phyloP scores from a whole-genome alignment of 148 eudicot genomes.

The Amaranthus palmeri region DNA sequence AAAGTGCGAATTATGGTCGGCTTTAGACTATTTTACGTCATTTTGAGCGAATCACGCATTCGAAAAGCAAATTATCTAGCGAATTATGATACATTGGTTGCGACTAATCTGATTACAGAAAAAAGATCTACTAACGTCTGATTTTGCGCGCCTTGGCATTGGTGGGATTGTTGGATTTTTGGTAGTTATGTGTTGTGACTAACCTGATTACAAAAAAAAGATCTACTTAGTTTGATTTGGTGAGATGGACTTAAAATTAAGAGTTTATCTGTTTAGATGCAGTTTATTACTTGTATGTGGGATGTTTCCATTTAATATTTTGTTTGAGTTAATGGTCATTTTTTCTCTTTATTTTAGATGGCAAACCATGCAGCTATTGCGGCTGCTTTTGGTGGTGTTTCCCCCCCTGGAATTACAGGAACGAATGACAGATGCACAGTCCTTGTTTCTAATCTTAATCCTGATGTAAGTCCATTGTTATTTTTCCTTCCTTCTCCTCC shows the following conservation, averaged over 20 bases:
- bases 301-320: neutral
- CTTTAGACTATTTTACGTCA: too few species aligned
- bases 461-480: conserved; percentile 50
- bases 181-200: neutral
- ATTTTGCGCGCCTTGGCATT: neutral
- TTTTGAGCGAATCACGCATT: too few species aligned
- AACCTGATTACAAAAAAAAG: neutral
- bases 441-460: conserved; percentile 73
- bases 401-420: conserved; percentile 90
- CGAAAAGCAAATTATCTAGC: too few species aligned
- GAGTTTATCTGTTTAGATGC: neutral
- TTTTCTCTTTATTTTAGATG: conserved; percentile 39
- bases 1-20: too few species aligned
- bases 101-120: too few species aligned
- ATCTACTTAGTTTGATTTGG: neutral
- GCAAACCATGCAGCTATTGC: conserved; percentile 77
- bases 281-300: neutral
- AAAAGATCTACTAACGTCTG: neutral
- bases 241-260: neutral
- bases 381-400: conserved; percentile 77
- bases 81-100: too few species aligned
- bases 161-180: neutral
- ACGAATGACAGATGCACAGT: conserved; percentile 87
- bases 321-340: neutral
- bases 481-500: neutral